phyloP scores from a whole-genome alignment of 345 rosid genomes.

The Angophora floribunda region DNA sequence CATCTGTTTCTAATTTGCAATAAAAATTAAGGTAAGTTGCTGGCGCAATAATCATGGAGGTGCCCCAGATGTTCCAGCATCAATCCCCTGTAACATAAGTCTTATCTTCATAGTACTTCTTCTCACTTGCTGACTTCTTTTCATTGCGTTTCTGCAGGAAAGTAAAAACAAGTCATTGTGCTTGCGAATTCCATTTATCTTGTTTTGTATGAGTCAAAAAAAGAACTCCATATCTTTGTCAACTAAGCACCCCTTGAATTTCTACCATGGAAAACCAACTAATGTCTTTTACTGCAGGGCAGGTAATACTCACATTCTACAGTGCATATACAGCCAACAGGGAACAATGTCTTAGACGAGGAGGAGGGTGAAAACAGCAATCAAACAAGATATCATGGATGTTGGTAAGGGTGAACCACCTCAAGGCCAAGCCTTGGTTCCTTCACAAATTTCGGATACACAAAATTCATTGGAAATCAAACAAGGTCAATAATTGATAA shows the following conservation, averaged over 20 bases:
- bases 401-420: not conserved
- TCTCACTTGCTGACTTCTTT: slow-evolving; percentile 59
- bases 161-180: not conserved
- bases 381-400: not conserved
- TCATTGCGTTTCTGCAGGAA: slow-evolving; percentile 60
- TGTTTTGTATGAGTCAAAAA: not conserved
- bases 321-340: not conserved
- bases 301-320: not conserved
- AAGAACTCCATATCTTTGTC: not conserved
- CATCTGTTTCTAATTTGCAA: not conserved
- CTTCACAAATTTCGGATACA: not conserved
- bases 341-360: not conserved
- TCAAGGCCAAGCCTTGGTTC: not conserved
- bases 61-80: not conserved
- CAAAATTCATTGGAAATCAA: not conserved
- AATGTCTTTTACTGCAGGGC: not conserved
- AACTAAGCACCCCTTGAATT: not conserved
- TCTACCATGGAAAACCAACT: not conserved
- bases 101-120: slow-evolving; percentile 52
- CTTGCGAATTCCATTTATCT: not conserved
- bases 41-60: not conserved
- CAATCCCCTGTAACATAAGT: slow-evolving; percentile 37
- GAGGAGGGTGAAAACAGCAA: not conserved
- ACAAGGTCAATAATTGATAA: not conserved
- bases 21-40: not conserved